Conservation (phyloP, 345 rosid species). For the Theobroma cacao region DNA sequence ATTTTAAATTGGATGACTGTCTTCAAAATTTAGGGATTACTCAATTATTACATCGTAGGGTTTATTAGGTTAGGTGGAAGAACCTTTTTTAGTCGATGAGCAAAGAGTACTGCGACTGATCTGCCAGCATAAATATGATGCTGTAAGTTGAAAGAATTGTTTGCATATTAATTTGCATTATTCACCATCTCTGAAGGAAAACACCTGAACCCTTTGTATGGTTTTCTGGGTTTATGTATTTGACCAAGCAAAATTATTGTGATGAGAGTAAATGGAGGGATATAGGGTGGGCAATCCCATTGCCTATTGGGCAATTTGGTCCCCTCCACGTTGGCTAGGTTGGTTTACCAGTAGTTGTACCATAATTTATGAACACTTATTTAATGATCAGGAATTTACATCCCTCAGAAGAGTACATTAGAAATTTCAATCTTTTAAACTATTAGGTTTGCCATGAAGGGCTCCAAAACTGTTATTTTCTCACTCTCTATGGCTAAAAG, state of each 20-base stretch:
- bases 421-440: neutral
- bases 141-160: no score
- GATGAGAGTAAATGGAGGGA: neutral
- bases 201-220: neutral
- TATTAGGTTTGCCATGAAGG: no score
- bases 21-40: no score
- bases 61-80: neutral
- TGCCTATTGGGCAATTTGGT: neutral
- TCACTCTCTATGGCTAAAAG: no score
- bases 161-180: neutral
- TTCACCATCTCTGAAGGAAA: neutral
- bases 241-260: conserved; percentile 8
- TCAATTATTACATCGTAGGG: neutral
- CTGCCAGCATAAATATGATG: neutral
- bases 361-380: neutral
- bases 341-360: neutral
- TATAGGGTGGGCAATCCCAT: neutral
- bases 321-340: neutral
- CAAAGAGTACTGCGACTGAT: neutral
- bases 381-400: neutral
- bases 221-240: neutral
- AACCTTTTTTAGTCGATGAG: neutral
- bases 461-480: no score
- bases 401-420: neutral
- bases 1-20: no score